Conservation (phyloP, 257 asterid genomes). For the Capsicum baccatum region DNA sequence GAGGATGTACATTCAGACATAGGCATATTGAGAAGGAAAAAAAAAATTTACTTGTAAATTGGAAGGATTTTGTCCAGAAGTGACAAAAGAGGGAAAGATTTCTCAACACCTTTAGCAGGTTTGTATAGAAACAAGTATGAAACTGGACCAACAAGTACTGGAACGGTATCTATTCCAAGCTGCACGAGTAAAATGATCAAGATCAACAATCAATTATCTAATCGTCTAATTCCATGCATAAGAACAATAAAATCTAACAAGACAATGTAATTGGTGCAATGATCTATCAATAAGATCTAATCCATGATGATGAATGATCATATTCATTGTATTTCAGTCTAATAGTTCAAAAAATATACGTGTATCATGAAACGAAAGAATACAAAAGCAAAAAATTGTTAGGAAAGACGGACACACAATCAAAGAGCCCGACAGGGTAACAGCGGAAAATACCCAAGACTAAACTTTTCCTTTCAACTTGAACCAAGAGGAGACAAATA, state of each 20-base stretch:
- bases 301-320: not conserved
- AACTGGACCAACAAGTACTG: conserved; percentile 58
- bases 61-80: conserved; percentile 58
- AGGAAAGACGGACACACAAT: too few relatives aligned
- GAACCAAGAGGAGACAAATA: too few relatives aligned
- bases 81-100: conserved; percentile 49
- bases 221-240: not conserved
- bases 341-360: not conserved
- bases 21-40: not conserved
- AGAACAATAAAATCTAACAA: not conserved
- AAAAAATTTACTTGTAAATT: conserved; percentile 46
- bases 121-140: conserved; percentile 56
- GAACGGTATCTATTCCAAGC: conserved; percentile 56
- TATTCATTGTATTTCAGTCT: not conserved
- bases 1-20: not conserved
- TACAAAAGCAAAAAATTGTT: not conserved
- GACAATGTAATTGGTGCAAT: not conserved
- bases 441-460: too few relatives aligned
- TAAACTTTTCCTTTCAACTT: too few relatives aligned
- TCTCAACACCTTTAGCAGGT: conserved; percentile 57
- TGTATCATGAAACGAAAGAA: not conserved
- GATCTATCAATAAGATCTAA: too few relatives aligned
- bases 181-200: conserved; percentile 27
- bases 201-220: not conserved
- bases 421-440: too few relatives aligned